Conservation (phyloP, 2,329 filamentous ascomycete genomes). For the Fusarium brachygibbosum region DNA sequence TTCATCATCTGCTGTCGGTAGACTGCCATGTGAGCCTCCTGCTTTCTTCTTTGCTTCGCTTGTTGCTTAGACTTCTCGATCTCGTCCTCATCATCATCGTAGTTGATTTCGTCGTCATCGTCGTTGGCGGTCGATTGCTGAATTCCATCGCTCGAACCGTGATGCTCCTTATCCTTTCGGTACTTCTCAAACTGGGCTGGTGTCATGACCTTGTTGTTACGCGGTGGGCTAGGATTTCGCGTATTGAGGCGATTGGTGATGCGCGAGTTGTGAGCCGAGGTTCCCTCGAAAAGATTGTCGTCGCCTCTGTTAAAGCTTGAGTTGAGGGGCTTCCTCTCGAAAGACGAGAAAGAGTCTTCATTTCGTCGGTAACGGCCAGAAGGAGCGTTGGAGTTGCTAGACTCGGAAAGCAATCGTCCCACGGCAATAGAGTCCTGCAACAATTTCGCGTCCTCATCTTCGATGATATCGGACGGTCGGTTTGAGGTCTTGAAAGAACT, state of each 20-base stretch:
- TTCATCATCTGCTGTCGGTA: constrained; percentile 98
- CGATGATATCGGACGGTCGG: constrained; percentile 56
- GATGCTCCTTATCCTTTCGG: constrained; percentile 78
- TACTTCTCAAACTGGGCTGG: constrained; percentile 88
- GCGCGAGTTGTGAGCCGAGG: constrained; percentile 55
- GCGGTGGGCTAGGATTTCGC: constrained; percentile 57
- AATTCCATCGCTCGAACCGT: constrained; percentile 60
- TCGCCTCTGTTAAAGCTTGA: constrained; percentile 60
- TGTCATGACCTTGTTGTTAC: constrained; percentile 88
- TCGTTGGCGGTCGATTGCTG: constrained; percentile 64
- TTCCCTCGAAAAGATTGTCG: constrained; percentile 69
- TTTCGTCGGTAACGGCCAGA: constrained; percentile 55
- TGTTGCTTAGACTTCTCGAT: constrained; percentile 79
- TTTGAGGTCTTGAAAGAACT: constrained; percentile 51
- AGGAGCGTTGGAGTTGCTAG: constrained; percentile 32
- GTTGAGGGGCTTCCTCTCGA: constrained; percentile 48
- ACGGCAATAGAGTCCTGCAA: constrained; percentile 66
- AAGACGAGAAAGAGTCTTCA: constrained; percentile 57
- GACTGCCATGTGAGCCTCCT: constrained; percentile 89
- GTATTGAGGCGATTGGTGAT: constrained; percentile 54
- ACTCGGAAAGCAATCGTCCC: constrained; percentile 60
- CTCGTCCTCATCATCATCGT: constrained; percentile 84
- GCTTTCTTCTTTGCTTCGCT: constrained; percentile 83
- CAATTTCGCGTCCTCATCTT: constrained; percentile 68
- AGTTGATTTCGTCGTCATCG: constrained; percentile 74